Base-by-base conservation (phyloP, 2,329 filamentous ascomycete genomes). In the Colletotrichum paranaense region DNA sequence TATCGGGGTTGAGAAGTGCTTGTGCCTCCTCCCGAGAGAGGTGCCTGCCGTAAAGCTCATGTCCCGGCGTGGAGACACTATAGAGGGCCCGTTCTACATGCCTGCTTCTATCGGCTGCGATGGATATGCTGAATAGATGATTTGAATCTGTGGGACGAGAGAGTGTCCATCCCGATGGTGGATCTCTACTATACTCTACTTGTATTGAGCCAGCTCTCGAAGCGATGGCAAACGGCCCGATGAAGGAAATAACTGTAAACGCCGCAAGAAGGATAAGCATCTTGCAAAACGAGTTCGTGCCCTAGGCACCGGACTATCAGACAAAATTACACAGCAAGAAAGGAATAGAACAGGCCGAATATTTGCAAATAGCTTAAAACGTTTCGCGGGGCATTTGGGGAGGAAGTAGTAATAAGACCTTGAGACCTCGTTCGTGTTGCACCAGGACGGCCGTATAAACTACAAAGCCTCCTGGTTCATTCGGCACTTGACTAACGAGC, bases 11-110 rank as follows among this genome's bases (percentile, higher is more conserved):
- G 28, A 90, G 82, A 74, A 90, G 83, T 11, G 82, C 81, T 67
- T 86, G 84, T 67, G 89, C 85, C 74, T 88, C 85, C 11, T 86
- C 81, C 8, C 85, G 83, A 19, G 82, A 80, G 75, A 89, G 83
- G 75, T 89, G 84, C 56, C 84, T 81, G 22, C 88, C 88, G 72
- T 89, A 89, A 22, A 81, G 83, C 1, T 78, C 68, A 68, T 86
- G 82, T 5, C 79, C 81, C 0, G 88, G 88, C 0, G 87, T 86
- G 2, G 88, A 88, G 75, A 89, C 84, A 26, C 86, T 82, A 56
- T 84, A 75, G 12, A 90, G 80, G 2, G 84, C 82, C 60, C 83
- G 79, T 67, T 88, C 87, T 30, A 90, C 69, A 9, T 72, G 65
- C 3, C n/a, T 12, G 14, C 65, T 68, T 28, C 65, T 62, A 7